Evolutionary conservation across 345 rosid species (phyloP), one percentile per base, ranked within the genome.

Genomic region (Combretum micranthum): DNA sequence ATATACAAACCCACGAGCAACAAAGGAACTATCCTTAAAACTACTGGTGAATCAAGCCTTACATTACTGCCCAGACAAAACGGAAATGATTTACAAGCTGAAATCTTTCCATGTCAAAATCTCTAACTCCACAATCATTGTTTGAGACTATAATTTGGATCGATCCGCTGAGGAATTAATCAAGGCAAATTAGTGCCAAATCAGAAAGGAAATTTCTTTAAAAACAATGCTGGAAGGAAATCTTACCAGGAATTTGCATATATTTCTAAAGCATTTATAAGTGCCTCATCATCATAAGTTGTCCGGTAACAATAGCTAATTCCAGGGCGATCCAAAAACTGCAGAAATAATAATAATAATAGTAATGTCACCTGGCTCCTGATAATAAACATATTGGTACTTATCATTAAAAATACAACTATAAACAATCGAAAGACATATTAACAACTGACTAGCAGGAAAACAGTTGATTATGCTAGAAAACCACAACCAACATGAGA

Each of bases 221-320:
- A 12, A 50, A 17, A 19, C 14, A 56, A 65, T 50, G 60, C 53
- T 57, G 64, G 67, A 42, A 53, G 67, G 18, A 64, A 56, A 50
- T 59, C 52, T 22, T 57, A 85, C 92, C 88, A 82, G 12, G 84
- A 70, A 57, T 69, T 74, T 48, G 56, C 81, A 67, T 84, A 92
- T 57, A 92, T 86, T 74, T 92, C 97, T 57, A 89, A 77, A 13
- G 97, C 96, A 68, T 89, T 92, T 47, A 94, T 89, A 65, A 92
- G 84, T 10, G 96, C 97, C 61, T 89, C 86, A 57, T 92, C 96
- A 39, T 86, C 89, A 68, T 83, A 74, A 56, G 96, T 86, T 68
- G 94, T 81, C 60, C 96, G 77, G 52, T 81, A 79, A 70, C 98
- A 88, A 75, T 80, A 92, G 77, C 87, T 84, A 44, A 88, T 74